phyloP scores from a whole-genome alignment of 1,284 basidiomycete genomes.

The Cryptococcus sp. region DNA sequence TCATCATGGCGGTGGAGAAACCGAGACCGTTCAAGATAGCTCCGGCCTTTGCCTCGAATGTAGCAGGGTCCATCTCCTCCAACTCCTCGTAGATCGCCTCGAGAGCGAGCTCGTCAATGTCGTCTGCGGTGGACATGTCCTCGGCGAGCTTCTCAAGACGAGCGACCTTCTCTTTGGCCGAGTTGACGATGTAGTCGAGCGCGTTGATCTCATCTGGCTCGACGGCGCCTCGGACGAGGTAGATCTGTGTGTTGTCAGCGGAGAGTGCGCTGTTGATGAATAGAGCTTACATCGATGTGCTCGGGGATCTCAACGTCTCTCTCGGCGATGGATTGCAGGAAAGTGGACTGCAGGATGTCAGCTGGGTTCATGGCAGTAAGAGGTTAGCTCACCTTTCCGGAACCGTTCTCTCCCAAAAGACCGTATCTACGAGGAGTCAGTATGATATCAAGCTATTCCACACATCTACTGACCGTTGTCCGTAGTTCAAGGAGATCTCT shows the following conservation, averaged over 20 bases:
- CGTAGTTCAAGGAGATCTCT: slow-evolving; percentile 90
- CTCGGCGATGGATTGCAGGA: slow-evolving; percentile 68
- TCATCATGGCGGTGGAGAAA: slow-evolving; percentile 90
- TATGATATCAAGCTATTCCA: background rate
- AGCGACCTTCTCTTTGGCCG: slow-evolving; percentile 93
- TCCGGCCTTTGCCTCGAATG: slow-evolving; percentile 94
- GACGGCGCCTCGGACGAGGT: slow-evolving; percentile 92
- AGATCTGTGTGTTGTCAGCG: slow-evolving; percentile 61
- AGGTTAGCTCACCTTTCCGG: slow-evolving; percentile 77
- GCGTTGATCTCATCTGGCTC: slow-evolving; percentile 97
- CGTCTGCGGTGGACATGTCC: slow-evolving; percentile 84
- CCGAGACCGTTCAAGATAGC: slow-evolving; percentile 96
- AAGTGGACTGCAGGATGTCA: slow-evolving; percentile 52
- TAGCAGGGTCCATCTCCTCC: slow-evolving; percentile 92
- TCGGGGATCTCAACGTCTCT: slow-evolving; percentile 92
- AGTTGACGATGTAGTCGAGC: slow-evolving; percentile 91
- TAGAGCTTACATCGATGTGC: slow-evolving; percentile 72
- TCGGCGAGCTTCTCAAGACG: slow-evolving; percentile 93
- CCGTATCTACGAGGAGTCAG: slow-evolving; percentile 63
- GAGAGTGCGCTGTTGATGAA: background rate
- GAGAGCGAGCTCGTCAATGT: slow-evolving; percentile 82
- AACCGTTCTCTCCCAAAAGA: slow-evolving; percentile 94
- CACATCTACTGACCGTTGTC: slow-evolving; percentile 65
- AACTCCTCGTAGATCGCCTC: slow-evolving; percentile 93
- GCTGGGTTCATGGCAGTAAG: background rate